Conservation (phyloP, 2,329 filamentous ascomycete genomes). For the Colletotrichum sp. region DNA sequence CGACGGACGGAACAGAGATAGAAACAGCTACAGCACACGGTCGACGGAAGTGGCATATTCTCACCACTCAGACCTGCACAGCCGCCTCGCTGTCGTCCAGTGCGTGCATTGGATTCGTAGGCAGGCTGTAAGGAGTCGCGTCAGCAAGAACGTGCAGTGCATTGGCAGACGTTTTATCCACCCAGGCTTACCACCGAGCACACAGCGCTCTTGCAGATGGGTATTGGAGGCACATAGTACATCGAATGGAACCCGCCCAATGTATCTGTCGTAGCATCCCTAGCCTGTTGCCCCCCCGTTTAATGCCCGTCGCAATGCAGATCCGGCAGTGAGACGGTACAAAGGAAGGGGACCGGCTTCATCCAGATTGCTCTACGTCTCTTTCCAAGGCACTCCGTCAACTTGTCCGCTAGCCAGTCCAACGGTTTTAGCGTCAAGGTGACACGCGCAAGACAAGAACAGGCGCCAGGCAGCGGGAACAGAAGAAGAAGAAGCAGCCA, state of each 20-base stretch:
- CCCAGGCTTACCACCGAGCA: conserved; percentile 4
- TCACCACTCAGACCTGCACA: conserved; percentile 11
- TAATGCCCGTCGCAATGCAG: conserved; percentile 6
- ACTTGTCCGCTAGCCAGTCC: not conserved
- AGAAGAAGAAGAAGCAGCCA: not conserved
- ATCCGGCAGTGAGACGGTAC: not conserved
- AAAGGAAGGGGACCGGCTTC: not conserved
- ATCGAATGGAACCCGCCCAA: not conserved
- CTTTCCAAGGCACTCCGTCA: not conserved
- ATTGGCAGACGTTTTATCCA: conserved; percentile 10
- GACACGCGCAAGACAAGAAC: not conserved
- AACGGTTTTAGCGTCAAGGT: not conserved
- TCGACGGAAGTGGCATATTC: not conserved
- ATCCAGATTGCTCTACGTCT: not conserved
- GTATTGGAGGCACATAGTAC: not conserved
- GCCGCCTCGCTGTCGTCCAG: not conserved
- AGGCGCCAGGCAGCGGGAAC: not conserved
- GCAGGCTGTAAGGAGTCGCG: not conserved
- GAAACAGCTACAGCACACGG: not conserved
- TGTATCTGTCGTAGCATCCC: not conserved
- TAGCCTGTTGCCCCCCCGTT: not conserved
- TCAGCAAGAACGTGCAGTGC: conserved; percentile 20
- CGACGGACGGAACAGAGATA: not conserved
- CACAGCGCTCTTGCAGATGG: not conserved
- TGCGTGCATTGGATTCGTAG: not conserved